These are phyloP conservation scores for Paratrypanosoma confusum DNA, from an alignment of 208 protist species.

Conservation along the genomic window DNA sequence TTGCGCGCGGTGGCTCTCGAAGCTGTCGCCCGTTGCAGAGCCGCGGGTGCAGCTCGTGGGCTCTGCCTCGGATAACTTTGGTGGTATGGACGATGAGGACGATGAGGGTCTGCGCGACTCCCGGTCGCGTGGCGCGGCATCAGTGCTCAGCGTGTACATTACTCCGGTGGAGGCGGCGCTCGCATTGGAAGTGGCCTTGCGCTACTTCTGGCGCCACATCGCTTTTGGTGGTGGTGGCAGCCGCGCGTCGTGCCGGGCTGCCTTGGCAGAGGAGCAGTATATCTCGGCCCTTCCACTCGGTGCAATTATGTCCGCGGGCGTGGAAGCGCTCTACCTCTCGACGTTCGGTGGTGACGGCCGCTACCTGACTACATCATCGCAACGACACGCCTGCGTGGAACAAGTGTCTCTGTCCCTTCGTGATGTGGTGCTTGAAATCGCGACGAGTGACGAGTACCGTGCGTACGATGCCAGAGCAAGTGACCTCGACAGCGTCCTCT, in stretches of 20 bases:
- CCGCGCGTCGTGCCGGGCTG: background rate
- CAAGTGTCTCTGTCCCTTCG: constrained; percentile 56
- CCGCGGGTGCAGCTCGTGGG: no score
- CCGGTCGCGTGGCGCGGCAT: no score
- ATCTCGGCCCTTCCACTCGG: no score
- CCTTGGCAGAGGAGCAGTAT: background rate
- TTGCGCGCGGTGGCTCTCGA: no score
- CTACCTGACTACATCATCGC: constrained; percentile 2
- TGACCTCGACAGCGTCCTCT: constrained; percentile 37
- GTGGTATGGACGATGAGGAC: no score
- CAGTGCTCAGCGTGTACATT: no score
- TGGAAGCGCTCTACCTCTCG: no score
- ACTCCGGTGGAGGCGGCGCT: constrained; percentile 64
- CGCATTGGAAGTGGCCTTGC: constrained; percentile 36
- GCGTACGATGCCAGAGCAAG: constrained; percentile 35
- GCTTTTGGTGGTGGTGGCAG: constrained; percentile 8
- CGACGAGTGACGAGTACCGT: constrained; percentile 33
- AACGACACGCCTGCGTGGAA: constrained; percentile 32
- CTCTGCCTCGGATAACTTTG: no score
- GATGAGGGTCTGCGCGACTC: no score
- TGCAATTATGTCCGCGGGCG: no score
- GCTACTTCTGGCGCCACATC: constrained; percentile 47
- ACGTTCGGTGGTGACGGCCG: no score
- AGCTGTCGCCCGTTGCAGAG: no score
- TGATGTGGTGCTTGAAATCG: constrained; percentile 49